A percentile compares a stretch with the other conserved stretches of the same genome.
phyloP scores from a whole-genome alignment of 192 early-diverging fungal species.

The Mortierella claussenii region DNA sequence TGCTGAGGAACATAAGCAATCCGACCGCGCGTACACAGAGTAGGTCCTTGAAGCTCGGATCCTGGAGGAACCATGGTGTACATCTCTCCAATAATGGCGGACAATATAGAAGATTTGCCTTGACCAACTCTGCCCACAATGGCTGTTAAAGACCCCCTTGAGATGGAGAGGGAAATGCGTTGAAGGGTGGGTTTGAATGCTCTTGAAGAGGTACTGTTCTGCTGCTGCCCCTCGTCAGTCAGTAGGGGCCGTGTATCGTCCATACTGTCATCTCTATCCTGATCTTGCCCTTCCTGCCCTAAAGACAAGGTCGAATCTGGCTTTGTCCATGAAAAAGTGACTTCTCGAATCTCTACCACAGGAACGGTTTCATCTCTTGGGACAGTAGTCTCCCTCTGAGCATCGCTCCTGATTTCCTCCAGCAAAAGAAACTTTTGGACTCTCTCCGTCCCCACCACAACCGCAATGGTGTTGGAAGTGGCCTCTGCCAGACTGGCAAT shows the following conservation, averaged over 20 bases:
- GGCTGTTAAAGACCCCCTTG: slow-evolving; percentile 66
- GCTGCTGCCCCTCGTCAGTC: background rate
- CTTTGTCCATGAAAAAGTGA: slow-evolving; percentile 17
- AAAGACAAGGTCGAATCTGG: background rate
- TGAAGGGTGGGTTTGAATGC: slow-evolving; percentile 19
- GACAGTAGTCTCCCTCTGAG: background rate
- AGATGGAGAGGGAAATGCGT: slow-evolving; percentile 35
- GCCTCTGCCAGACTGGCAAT: slow-evolving; percentile 66
- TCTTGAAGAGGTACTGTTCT: background rate
- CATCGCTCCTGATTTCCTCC: slow-evolving; percentile 29
- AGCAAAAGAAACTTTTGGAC: slow-evolving; percentile 56
- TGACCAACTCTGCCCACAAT: slow-evolving; percentile 65
- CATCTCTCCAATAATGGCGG: slow-evolving; percentile 87
- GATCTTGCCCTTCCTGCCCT: background rate
- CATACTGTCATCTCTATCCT: background rate
- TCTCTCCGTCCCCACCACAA: slow-evolving; percentile 64
- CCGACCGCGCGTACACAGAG: slow-evolving; percentile 63
- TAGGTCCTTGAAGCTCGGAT: slow-evolving; percentile 64
- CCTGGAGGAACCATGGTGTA: too few species aligned
- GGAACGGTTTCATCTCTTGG: background rate
- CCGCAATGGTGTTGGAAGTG: slow-evolving; percentile 60
- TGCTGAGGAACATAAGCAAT: slow-evolving; percentile 85
- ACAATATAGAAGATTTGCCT: slow-evolving; percentile 67
- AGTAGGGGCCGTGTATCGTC: slow-evolving; percentile 14
- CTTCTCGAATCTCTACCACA: slow-evolving; percentile 8